phyloP scores from a whole-genome alignment of 2,329 filamentous ascomycete genomes.

The Alternaria sp. region DNA sequence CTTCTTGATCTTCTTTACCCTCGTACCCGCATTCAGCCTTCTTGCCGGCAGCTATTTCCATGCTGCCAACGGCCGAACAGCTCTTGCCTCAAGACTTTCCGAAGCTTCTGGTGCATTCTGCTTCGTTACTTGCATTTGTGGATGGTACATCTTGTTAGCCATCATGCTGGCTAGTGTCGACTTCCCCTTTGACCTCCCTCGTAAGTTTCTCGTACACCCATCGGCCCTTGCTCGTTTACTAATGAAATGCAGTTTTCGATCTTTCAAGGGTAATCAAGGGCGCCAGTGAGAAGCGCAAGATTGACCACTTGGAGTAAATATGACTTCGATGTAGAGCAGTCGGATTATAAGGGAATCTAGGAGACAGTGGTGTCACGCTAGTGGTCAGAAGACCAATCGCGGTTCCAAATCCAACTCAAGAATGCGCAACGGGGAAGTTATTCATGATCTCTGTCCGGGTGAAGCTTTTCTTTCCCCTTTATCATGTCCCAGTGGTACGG shows the following conservation, averaged over 20 bases:
- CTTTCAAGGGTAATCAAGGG: conserved; percentile 57
- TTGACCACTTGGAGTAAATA: conserved; percentile 34
- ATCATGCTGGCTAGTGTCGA: conserved; percentile 60
- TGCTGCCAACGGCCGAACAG: conserved; percentile 56
- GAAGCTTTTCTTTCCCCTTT: conserved; percentile 4
- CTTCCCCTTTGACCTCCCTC: conserved; percentile 62
- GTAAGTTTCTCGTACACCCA: conserved; percentile 27
- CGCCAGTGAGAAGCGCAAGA: conserved; percentile 49
- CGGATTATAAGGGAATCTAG: not conserved
- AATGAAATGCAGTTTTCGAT: conserved; percentile 52
- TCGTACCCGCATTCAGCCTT: conserved; percentile 67
- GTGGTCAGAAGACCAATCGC: not conserved
- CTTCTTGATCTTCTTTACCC: conserved; percentile 71
- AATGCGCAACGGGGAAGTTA: not conserved
- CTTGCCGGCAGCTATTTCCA: conserved; percentile 70
- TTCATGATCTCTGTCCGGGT: not conserved
- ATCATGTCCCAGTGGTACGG: not conserved
- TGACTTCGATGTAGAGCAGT: not conserved
- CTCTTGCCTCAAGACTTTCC: conserved; percentile 38
- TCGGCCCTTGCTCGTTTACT: conserved; percentile 12
- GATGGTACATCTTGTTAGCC: conserved; percentile 64
- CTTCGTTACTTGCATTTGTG: conserved; percentile 59
- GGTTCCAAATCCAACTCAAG: not conserved
- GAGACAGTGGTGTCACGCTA: not conserved
- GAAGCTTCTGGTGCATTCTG: conserved; percentile 59